phyloP scores from a whole-genome alignment of 2,329 filamentous ascomycete genomes.

The Fusarium sp. region DNA sequence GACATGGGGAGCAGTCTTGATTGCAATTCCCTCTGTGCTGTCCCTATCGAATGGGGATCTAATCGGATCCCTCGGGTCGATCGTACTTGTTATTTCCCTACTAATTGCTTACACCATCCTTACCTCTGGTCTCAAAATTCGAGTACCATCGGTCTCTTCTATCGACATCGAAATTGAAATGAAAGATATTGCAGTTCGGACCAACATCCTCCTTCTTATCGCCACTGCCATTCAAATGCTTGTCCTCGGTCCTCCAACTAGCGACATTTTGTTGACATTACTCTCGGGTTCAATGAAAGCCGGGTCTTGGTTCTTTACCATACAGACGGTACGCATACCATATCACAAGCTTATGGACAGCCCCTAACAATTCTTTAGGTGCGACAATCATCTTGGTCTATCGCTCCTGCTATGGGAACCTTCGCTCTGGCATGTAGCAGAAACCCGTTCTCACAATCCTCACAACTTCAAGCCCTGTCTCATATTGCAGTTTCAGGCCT shows the following conservation, averaged over 20 bases:
- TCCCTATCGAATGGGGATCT: constrained; percentile 51
- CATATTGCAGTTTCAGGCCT: constrained; percentile 51
- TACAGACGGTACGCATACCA: constrained; percentile 50
- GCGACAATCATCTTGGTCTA: constrained; percentile 52
- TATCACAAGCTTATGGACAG: accelerated
- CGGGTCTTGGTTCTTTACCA: constrained; percentile 54
- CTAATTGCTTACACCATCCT: constrained; percentile 52
- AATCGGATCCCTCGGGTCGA: constrained; percentile 41
- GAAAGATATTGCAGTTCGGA: constrained; percentile 45
- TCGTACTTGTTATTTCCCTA: constrained; percentile 49
- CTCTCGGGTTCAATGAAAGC: constrained; percentile 52
- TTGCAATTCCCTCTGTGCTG: constrained; percentile 17
- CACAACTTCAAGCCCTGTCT: constrained; percentile 46
- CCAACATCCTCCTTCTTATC: constrained; percentile 33
- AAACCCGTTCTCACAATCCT: constrained; percentile 49
- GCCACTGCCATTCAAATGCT: constrained; percentile 37
- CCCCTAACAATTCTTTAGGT: constrained; percentile 41
- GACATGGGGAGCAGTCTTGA: neutral
- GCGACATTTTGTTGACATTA: constrained; percentile 30
- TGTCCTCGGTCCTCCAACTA: constrained; percentile 45
- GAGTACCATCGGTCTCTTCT: neutral
- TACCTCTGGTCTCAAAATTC: neutral
- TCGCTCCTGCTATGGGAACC: constrained; percentile 49
- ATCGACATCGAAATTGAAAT: constrained; percentile 49
- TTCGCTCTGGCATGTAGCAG: constrained; percentile 53